Base-by-base conservation (phyloP, 345 rosid genomes). In the Excoecaria cochinchinensis region DNA sequence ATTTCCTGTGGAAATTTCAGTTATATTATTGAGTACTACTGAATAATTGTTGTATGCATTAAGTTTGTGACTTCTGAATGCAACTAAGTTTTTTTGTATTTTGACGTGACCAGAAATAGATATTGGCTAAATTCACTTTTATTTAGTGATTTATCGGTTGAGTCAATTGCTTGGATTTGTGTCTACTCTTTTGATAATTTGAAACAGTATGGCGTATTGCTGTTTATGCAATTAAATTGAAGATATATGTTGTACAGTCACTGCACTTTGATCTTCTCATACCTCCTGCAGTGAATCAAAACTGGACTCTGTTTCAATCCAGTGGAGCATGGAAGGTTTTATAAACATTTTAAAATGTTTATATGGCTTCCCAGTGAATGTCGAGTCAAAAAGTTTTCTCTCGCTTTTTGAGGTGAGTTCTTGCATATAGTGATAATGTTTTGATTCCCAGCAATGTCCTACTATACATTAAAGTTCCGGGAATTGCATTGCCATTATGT, bases 321-420 rank as follows among this genome's bases (percentile, higher is more conserved):
- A 82, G 59, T 92, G 97, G 97, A 75, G 83, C 42, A 44, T 60
- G 77, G 90, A 88, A 75, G 70, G 59, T 13, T 86, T 92, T 78
- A 71, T 90, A 46, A 80, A 79, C 74, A 76, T 88, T 78, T 72
- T 90, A 55, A 88, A 55, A 77, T 88, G 71, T 82, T 67, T 90
- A 14, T 86, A 83, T 82, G 88, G 85, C 76, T 85, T 74, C 59
- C 76, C 72, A 12, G 62, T 87, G 44, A 82, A 86, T 76, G 59
- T 89, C 67, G 86, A 85, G 39, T 84, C 88, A 16, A 77, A 42
- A 69, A 90, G 74, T 77, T 86, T 90, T 80, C 82, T 92, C 65
- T 63, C 87, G 63, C 86, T 89, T 62, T 86, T 86, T 55, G 88
- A 90, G 89, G 97, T 89, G 72, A 82, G 58, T 39, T 6, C 57